Base-by-base conservation (phyloP, 1,284 basidiomycete species). In the Sanghuangporus sanghuang region DNA sequence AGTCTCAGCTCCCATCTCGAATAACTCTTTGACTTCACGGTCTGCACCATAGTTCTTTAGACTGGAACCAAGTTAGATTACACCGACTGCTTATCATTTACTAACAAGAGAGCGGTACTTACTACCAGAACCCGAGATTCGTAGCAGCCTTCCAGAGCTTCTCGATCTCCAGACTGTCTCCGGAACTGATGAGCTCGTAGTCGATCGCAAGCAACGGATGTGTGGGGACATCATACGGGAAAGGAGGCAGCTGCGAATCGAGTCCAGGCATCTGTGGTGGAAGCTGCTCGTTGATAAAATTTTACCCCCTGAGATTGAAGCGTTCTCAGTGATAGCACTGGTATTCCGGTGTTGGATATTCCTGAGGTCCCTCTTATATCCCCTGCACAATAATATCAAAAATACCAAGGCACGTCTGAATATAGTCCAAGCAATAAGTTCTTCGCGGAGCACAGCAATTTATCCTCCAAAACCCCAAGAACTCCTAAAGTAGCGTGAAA, bases 1-100 rank as follows among this genome's bases (percentile, higher is more conserved):
- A 0, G 82, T 84, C 65, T 82, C 80, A 3, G 75, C 75, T 7
- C 84, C 85, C 72, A 87, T 78, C 3, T 80, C 79, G 65, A 87
- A 89, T 84, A 88, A 86, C 2, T 69, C 72, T 58, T 79, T 73
- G 4, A 79, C 83, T 65, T 82, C 78, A n/a, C 78, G 70, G 35
- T 82, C 79, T 16, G 77, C 78, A 5, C 79, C 84, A 68, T 89
- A 83, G 69, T 87, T 85, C 70, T 84, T 85, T 50, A 88, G 70
- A 67, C 85, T 87, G 61, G 35, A 59, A 52, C 11, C 11, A 23
- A 9, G n/a, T 6, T n/a, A 23, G 2, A 23, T 23, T 23, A 2
- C 1, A 23, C 23, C 23, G 23, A 16, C 59, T 39, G 5, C 40
- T n/a, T 23, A 52, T 16, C 8, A n/a, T 18, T 7, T 2, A 16